phyloP scores from a whole-genome alignment of 345 rosid species.

The Anacardium occidentale region DNA sequence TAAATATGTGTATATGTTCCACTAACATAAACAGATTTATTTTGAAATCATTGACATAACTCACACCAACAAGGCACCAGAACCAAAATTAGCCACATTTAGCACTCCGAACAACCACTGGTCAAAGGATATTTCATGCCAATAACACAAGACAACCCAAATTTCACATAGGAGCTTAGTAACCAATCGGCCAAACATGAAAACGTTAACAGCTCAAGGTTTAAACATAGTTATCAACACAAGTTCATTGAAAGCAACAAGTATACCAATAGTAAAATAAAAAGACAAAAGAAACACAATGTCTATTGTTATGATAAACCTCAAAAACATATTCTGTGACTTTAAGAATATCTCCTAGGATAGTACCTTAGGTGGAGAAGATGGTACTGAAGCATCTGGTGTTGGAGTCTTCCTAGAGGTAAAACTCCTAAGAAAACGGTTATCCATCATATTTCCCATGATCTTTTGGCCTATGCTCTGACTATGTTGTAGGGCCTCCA shows the following conservation, averaged over 20 bases:
- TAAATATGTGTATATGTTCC: neutral
- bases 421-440: constrained; percentile 71
- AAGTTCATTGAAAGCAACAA: neutral
- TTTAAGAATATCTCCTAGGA: constrained; percentile 15
- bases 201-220: neutral
- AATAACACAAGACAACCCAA: neutral
- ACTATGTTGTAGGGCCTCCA: constrained; percentile 52
- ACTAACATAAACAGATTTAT: neutral
- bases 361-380: constrained; percentile 76
- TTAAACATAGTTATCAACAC: constrained; percentile 1
- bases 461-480: constrained; percentile 86
- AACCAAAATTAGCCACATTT: neutral
- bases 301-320: neutral
- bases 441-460: constrained; percentile 87
- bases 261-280: neutral
- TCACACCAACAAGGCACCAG: neutral
- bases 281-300: neutral
- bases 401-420: constrained; percentile 62
- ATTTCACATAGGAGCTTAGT: neutral
- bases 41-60: neutral
- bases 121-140: neutral
- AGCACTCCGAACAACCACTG: neutral
- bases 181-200: neutral
- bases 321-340: constrained; percentile 2
- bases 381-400: constrained; percentile 62